Evolutionary conservation across 371 early-diverging fungal genomes (phyloP).

Genomic region (Rhizopus arrhizus): DNA sequence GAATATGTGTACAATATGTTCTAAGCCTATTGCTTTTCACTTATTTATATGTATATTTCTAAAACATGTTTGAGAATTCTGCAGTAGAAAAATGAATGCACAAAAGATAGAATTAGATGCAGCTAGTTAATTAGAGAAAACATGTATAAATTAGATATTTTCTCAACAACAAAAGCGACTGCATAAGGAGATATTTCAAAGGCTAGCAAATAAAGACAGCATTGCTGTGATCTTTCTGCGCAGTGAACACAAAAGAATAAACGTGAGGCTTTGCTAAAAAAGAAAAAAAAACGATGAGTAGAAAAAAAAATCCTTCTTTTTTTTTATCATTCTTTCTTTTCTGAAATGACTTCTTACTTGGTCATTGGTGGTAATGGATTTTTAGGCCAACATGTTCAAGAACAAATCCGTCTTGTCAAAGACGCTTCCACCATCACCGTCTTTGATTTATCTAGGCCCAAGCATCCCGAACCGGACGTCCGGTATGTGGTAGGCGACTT

Average conservation of each 20-base stretch:
- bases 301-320: background rate
- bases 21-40: too few relatives aligned
- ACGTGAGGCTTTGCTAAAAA: background rate
- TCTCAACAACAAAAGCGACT: too few relatives aligned
- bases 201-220: too few relatives aligned
- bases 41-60: too few relatives aligned
- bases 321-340: background rate
- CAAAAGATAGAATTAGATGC: too few relatives aligned
- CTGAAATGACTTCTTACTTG: slow-evolving; percentile 53
- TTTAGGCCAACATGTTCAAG: slow-evolving; percentile 80
- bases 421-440: slow-evolving; percentile 58
- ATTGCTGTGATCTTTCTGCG: background rate
- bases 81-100: too few relatives aligned
- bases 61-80: too few relatives aligned
- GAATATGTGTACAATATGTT: too few relatives aligned
- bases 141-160: too few relatives aligned
- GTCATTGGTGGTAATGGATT: slow-evolving; percentile 92
- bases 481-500: slow-evolving; percentile 76
- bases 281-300: background rate
- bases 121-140: too few relatives aligned
- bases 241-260: background rate
- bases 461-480: slow-evolving; percentile 54
- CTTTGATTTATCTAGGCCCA: slow-evolving; percentile 74
- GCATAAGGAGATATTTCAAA: too few relatives aligned
- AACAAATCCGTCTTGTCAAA: slow-evolving; percentile 70